A percentile compares a stretch with the other conserved stretches of the same genome.
phyloP scores from a whole-genome alignment of 148 eudicot species.

The Rhododendron henanense region DNA sequence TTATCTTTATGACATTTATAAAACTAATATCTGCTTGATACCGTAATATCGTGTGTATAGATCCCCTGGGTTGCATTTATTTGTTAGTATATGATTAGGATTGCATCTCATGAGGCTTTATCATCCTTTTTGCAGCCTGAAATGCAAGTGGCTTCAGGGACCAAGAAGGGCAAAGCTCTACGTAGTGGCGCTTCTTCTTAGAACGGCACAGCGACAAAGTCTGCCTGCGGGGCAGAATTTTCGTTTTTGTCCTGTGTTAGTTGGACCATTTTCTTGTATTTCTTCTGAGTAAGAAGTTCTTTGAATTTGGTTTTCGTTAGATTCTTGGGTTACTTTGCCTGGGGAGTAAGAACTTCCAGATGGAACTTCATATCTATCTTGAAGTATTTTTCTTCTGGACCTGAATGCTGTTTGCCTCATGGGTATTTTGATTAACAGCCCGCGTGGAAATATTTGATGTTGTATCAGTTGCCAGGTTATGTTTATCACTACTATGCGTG shows the following conservation, averaged over 20 bases:
- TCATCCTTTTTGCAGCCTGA: constrained; percentile 36
- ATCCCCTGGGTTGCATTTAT: neutral
- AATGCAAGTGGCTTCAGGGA: constrained; percentile 43
- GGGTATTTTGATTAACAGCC: neutral
- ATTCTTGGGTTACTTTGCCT: neutral
- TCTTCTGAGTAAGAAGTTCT: neutral
- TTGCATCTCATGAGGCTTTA: neutral
- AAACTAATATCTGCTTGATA: neutral
- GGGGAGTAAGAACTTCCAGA: neutral
- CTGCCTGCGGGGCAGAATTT: neutral
- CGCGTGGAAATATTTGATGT: neutral
- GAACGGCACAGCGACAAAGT: neutral
- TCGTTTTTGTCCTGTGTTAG: neutral
- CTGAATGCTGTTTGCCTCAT: neutral
- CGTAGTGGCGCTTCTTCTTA: constrained; percentile 20
- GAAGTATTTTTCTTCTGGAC: neutral
- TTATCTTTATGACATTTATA: neutral
- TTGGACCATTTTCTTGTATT: neutral
- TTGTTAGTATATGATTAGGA: neutral
- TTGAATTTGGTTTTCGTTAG: neutral
- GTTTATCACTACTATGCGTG: neutral
- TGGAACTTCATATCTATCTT: neutral
- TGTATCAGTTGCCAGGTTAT: neutral
- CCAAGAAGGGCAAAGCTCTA: constrained; percentile 29
- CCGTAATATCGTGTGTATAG: neutral